These are phyloP conservation scores for Tephrocybe rancida DNA, from an alignment of 768 basidiomycete species.

Conservation along the genomic window DNA sequence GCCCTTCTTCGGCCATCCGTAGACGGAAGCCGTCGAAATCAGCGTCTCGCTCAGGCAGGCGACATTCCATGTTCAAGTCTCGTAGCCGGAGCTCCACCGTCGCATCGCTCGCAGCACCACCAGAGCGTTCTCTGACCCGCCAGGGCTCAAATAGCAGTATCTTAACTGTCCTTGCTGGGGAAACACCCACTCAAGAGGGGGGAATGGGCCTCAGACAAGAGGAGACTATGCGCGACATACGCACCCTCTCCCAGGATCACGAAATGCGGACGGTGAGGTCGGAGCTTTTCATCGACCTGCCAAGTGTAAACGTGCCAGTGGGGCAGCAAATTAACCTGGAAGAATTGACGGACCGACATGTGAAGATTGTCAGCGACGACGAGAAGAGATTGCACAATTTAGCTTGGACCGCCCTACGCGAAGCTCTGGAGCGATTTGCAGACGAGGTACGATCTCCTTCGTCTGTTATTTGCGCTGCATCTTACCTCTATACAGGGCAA, in stretches of 20 bases:
- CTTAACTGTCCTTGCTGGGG: constrained; percentile 67
- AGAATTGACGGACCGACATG: constrained; percentile 37
- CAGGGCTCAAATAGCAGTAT: constrained; percentile 69
- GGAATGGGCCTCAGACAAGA: constrained; percentile 22
- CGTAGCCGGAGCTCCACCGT: constrained; percentile 70
- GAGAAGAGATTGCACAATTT: constrained; percentile 54
- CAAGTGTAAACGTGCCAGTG: constrained; percentile 10
- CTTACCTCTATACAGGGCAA: constrained; percentile 57
- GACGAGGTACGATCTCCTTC: constrained; percentile 48
- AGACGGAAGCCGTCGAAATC: constrained; percentile 32
- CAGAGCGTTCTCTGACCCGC: constrained; percentile 35
- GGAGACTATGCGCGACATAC: constrained; percentile 31
- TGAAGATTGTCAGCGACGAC: constrained; percentile 46
- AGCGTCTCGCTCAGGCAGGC: constrained; percentile 24
- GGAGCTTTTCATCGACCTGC: constrained; percentile 28
- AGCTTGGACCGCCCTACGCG: constrained; percentile 57
- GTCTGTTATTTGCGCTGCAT: not conserved
- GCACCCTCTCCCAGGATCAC: constrained; percentile 23
- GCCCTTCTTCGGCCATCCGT: constrained; percentile 30
- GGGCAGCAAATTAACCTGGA: constrained; percentile 17
- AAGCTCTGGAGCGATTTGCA: constrained; percentile 60
- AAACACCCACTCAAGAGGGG: constrained; percentile 34
- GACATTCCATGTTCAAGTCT: constrained; percentile 31
- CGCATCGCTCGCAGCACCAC: constrained; percentile 53
- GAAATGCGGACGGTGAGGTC: constrained; percentile 26